Base-by-base conservation (phyloP, 176 grass and related monocot species). In the Carex parvula region DNA sequence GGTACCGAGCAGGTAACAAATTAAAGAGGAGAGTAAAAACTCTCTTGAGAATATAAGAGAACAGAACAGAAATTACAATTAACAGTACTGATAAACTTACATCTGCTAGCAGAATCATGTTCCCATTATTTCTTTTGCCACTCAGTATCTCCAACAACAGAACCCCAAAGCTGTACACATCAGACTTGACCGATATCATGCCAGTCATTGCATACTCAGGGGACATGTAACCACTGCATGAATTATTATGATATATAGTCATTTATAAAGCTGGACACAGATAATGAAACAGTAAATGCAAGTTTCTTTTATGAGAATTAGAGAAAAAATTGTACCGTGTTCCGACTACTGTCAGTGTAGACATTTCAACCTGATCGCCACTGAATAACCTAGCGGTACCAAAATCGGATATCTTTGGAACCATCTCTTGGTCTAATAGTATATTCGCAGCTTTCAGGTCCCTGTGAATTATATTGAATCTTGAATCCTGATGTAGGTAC, bases 391-490 rank as follows among this genome's bases (percentile, higher is more conserved):
- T 84, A 4, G 88, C 90, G 10, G 87, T 92, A 21, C 90, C 90
- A 1, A 95, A 95, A 32, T 95, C 88, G 0, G 93, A 95, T 68
- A 95, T 90, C 84, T 95, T 95, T 12, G 93, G 90, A 37, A 88
- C 87, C 90, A 92, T 95, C 0, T 89, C 60, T 16, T 1, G 14
- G 55, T 90, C 87, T 56, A 95, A 91, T 29, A 95, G 93, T 16
- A 90, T 88, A 32, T 95, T 95, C 3, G 90, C 90, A 0, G 89
- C 87, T 84, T 94, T 94, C 1, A 94, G 42, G 62, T 94, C 89
- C 0, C 88, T 70, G 64, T 91, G 91, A 84, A 88, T 88, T 14
- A 93, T 90, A 5, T 85, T 89, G n/a, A 90, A 72, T 70, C 88
- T 87, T 3, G 93, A 92, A 71, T 95, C 93, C 39, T 79, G 88